Base-by-base conservation (phyloP, 2,329 filamentous ascomycete species). In the Ophiocordyceps australis region DNA sequence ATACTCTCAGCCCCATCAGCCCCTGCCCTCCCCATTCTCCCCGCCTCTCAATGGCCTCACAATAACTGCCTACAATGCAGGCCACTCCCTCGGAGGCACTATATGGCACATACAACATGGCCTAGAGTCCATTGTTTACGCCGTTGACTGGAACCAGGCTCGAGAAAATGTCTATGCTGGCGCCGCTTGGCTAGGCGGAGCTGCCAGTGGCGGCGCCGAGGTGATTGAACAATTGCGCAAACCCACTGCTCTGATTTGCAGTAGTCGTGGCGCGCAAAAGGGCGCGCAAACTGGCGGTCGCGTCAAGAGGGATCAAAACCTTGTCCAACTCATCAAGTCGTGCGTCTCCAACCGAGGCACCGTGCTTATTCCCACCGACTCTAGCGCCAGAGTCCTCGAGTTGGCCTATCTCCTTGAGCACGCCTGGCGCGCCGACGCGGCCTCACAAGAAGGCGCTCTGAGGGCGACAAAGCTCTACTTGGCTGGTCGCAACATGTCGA, bases 31-130 rank as follows among this genome's bases (percentile, higher is more conserved):
- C 5, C 76, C 83, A 1, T 91, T 83, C 43, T 91, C 83, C 3
- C 82, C 85, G 4, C 78, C 86, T 1, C 60, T 94, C 11, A 85
- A 89, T 38, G 85, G 85, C 5, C 67, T 98, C 12, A 93, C 82
- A 3, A 80, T 98, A 36, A 98, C 89, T 1, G 89, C 89, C 1
- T 95, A 95, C 55, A 92, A 91, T 51, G 83, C 89, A 7, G 89
- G 89, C 35, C 86, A 94, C 46, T 94, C 86, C 0, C 66, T 95
- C 1, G 89, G 89, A 47, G 89, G 89, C 29, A 95, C 89, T 14
- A 93, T 98, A 57, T 98, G 89, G 89, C 86, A 95, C 42, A 85
- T 98, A 35, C 86, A 95, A 42, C 83, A 95, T 55, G 83, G 85
- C 0, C 65, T 94, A 44, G 89, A 98, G 48, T 94, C 85, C 1